Evolutionary conservation across 2,329 filamentous ascomycete species (phyloP).

Genomic region (Paraphaeosphaeria minitans): DNA sequence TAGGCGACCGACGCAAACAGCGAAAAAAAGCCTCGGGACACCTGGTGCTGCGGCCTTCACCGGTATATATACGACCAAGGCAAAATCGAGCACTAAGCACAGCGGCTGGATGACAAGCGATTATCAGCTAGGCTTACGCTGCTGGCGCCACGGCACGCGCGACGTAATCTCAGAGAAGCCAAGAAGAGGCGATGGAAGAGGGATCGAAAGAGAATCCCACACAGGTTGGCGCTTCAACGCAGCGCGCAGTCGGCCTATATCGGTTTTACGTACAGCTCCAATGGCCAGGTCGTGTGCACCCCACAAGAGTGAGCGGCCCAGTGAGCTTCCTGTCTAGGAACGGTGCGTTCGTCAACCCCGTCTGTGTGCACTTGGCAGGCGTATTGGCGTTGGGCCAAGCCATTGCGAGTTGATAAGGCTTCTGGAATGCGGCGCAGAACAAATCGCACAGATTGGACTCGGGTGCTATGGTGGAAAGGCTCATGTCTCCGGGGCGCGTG

Average conservation of each 20-base stretch:
- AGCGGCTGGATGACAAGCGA: slow-evolving; percentile 10
- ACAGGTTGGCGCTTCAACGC: neutral
- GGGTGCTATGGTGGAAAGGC: neutral
- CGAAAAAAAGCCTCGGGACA: slow-evolving; percentile 5
- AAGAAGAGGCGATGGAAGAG: slow-evolving; percentile 16
- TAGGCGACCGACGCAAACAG: slow-evolving; percentile 8
- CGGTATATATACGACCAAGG: slow-evolving; percentile 13
- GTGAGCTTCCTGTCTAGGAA: slow-evolving; percentile 24
- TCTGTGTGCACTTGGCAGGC: slow-evolving; percentile 7
- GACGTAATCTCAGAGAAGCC: slow-evolving; percentile 23
- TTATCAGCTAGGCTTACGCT: slow-evolving; percentile 17
- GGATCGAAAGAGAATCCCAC: slow-evolving; percentile 3
- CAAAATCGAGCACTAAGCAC: neutral
- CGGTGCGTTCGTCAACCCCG: slow-evolving; percentile 6
- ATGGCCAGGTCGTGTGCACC: slow-evolving; percentile 23
- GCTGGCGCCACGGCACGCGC: slow-evolving; percentile 14
- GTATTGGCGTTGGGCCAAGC: slow-evolving; percentile 9
- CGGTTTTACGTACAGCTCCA: slow-evolving; percentile 23
- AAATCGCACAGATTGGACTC: neutral
- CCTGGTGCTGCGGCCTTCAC: slow-evolving; percentile 10
- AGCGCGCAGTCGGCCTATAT: slow-evolving; percentile 11
- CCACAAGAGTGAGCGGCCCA: slow-evolving; percentile 10
- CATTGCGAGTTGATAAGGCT: slow-evolving; percentile 7
- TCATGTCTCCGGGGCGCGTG: neutral
- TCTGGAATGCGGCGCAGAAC: slow-evolving; percentile 8